Percentiles rank a stretch among this genome's conserved stretches.
Evolutionary conservation across 2,329 filamentous ascomycete genomes (phyloP).

Genomic region (Apiospora aurea): DNA sequence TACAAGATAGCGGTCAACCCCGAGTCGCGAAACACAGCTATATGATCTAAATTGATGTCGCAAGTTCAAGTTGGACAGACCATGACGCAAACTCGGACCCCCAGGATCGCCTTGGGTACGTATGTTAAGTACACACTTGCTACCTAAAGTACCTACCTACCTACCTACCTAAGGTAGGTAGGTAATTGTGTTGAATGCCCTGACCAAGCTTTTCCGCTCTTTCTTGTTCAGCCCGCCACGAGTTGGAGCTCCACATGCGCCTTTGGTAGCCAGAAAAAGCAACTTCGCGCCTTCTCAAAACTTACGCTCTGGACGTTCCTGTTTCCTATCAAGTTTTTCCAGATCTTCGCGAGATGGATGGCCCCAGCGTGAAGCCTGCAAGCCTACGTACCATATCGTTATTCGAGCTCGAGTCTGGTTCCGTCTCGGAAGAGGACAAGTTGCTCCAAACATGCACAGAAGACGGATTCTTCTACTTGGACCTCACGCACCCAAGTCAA

Average conservation of each 20-base stretch:
- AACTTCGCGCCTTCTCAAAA: background rate
- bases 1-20: too few relatives aligned
- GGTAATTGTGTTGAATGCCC: background rate
- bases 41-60: too few relatives aligned
- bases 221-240: background rate
- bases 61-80: too few relatives aligned
- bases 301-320: too few relatives aligned
- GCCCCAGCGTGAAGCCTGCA: background rate
- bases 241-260: background rate
- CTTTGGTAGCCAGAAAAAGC: background rate
- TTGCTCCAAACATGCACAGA: constrained; percentile 13
- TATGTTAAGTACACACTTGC: too few relatives aligned
- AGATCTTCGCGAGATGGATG: background rate
- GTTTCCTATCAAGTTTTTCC: too few relatives aligned
- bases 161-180: too few relatives aligned
- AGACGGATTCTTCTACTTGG: constrained; percentile 23
- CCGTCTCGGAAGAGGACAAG: background rate
- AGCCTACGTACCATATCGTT: background rate
- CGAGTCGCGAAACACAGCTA: too few relatives aligned
- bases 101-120: too few relatives aligned
- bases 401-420: background rate
- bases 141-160: too few relatives aligned
- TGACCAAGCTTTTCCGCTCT: background rate
- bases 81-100: too few relatives aligned
- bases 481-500: constrained; percentile 15